Conservation (phyloP, 768 basidiomycete genomes). For the Suillus paluster region DNA sequence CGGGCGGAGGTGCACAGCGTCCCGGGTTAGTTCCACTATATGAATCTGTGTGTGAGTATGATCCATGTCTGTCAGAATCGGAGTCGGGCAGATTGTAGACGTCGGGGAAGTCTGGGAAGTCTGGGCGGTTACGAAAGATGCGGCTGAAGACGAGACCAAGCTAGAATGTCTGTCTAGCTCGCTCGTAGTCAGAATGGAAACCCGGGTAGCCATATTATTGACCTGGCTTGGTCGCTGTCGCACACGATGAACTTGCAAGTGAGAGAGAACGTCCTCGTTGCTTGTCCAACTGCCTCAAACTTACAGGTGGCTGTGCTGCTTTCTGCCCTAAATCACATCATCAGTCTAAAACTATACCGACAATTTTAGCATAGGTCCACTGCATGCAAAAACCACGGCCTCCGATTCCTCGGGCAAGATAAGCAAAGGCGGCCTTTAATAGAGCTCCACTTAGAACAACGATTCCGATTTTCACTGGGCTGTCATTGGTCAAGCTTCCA, state of each 20-base stretch:
- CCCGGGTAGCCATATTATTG: slow-evolving; percentile 9
- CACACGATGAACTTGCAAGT: neutral
- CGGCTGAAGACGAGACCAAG: slow-evolving; percentile 28
- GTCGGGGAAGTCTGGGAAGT: slow-evolving; percentile 29
- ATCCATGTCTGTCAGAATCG: slow-evolving; percentile 37
- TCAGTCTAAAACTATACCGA: no score
- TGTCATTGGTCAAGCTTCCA: no score
- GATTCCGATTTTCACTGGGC: no score
- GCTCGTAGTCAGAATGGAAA: slow-evolving; percentile 21
- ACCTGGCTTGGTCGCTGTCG: neutral
- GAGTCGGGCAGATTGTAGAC: slow-evolving; percentile 30
- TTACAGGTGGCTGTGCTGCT: neutral
- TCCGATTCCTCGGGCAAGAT: no score
- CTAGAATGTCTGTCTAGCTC: slow-evolving; percentile 24
- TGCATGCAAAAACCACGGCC: no score
- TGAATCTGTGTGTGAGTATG: slow-evolving; percentile 48
- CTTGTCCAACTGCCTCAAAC: slow-evolving; percentile 5
- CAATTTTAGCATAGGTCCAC: no score
- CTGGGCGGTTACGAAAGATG: slow-evolving; percentile 30
- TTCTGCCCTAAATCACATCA: neutral
- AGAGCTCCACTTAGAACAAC: no score
- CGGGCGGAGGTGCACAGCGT: slow-evolving; percentile 46
- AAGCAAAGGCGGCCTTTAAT: no score
- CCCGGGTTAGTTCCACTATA: slow-evolving; percentile 56
- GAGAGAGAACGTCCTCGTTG: neutral